Evolutionary conservation across 1,139 yeast genomes (phyloP).

Genomic region (Pichia sp.): DNA sequence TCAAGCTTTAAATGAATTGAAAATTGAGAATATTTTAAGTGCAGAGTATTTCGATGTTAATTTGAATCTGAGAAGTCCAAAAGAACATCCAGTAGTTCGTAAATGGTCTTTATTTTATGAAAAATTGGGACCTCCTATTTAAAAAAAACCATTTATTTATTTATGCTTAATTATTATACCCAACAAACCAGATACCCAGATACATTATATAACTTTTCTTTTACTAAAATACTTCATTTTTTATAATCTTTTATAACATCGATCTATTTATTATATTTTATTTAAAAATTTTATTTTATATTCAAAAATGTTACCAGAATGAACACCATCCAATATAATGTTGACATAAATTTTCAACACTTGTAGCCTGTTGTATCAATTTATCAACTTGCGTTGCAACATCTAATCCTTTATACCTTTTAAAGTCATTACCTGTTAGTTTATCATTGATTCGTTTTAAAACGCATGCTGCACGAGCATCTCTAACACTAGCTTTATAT

Average conservation of each 20-base stretch:
- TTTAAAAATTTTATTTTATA: neutral
- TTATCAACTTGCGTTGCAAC: slow-evolving; percentile 91
- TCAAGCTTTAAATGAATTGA: slow-evolving; percentile 44
- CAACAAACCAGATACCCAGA: too few species aligned
- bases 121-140: neutral
- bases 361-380: slow-evolving; percentile 91
- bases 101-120: slow-evolving; percentile 32
- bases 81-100: slow-evolving; percentile 34
- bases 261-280: too few species aligned
- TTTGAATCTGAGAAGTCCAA: slow-evolving; percentile 34
- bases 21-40: slow-evolving; percentile 46
- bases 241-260: neutral
- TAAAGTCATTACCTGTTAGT: slow-evolving; percentile 89
- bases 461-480: slow-evolving; percentile 88
- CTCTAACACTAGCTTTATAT: slow-evolving; percentile 74
- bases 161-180: too few species aligned
- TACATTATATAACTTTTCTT: too few species aligned
- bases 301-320: slow-evolving; percentile 59
- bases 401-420: slow-evolving; percentile 60
- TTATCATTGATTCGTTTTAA: slow-evolving; percentile 87
- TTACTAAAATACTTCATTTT: too few species aligned
- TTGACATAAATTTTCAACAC: slow-evolving; percentile 91
- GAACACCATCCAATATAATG: slow-evolving; percentile 99
- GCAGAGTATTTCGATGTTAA: slow-evolving; percentile 45
- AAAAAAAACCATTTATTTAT: too few species aligned